Evolutionary conservation across 2,329 filamentous ascomycete species (phyloP).

Genomic region (Coniochaeta sp.): DNA sequence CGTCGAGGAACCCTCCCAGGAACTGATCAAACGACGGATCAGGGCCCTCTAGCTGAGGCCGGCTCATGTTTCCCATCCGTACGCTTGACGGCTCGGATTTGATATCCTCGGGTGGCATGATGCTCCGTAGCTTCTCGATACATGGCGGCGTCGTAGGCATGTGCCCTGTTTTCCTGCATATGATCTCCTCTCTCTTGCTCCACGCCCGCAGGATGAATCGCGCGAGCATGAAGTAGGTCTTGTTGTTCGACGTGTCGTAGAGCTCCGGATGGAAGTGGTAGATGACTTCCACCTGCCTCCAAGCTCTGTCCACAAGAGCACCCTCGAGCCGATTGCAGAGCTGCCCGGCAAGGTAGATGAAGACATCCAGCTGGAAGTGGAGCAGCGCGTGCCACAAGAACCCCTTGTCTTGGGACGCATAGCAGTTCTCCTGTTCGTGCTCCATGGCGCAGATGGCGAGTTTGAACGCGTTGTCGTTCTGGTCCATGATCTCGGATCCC

Average conservation of each 20-base stretch:
- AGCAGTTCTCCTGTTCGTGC: slow-evolving; percentile 36
- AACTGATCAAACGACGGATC: slow-evolving; percentile 33
- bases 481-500: slow-evolving; percentile 39
- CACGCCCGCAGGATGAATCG: slow-evolving; percentile 44
- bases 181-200: slow-evolving; percentile 38
- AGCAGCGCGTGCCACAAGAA: slow-evolving; percentile 49
- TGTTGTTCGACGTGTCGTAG: slow-evolving; percentile 37
- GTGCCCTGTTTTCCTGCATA: slow-evolving; percentile 23
- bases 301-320: slow-evolving; percentile 44
- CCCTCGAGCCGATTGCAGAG: slow-evolving; percentile 42
- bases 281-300: slow-evolving; percentile 37
- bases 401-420: slow-evolving; percentile 32
- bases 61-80: neutral
- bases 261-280: slow-evolving; percentile 45
- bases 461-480: slow-evolving; percentile 49
- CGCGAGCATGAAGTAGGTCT: slow-evolving; percentile 32
- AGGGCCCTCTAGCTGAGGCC: slow-evolving; percentile 1
- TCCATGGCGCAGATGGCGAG: slow-evolving; percentile 42
- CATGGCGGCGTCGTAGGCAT: slow-evolving; percentile 34
- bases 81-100: slow-evolving; percentile 18
- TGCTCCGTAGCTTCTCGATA: slow-evolving; percentile 34
- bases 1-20: slow-evolving; percentile 35
- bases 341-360: slow-evolving; percentile 47
- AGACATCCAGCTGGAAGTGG: slow-evolving; percentile 50
- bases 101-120: slow-evolving; percentile 31